Base-by-base conservation (phyloP, 371 early-diverging fungal genomes). In the Syncephalis plumigaleata region DNA sequence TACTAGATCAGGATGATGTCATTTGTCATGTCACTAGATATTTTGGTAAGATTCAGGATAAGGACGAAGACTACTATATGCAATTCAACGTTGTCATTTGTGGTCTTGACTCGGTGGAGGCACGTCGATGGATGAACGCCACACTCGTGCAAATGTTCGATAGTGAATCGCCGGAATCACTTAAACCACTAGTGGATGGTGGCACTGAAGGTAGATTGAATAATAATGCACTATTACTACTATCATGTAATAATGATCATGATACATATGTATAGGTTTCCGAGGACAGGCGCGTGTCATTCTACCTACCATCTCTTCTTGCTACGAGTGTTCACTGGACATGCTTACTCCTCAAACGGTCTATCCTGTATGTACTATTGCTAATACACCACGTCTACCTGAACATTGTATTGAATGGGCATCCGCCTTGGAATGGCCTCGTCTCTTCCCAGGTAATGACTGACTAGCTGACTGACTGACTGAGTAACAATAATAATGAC, bases 111-210 rank as follows among this genome's bases (percentile, higher is more conserved):
- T 86, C 86, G 1, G 81, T 96, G 5, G 93, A 91, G 53, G 94
- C 97, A 1, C 73, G 97, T 24, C 75, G 94, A 43, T 96, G 97
- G 97, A 90, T 94, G 36, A 96, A 93, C 57, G 87, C 90, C 3
- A 87, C 81, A 20, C 46, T 92, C 17, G 64, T 84, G 16, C 68
- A 71, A 5, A 76, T 92, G 73, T 74, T 68, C 5, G 85, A 86
- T 36, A 66, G 65, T 17, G 82, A 81, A 3, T 67, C 73, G 47
- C 72, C 77, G 0, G 68, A 68, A 15, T 68, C 75, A 2, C 58
- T 86, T 50, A 94, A 79, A 53, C 88, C 89, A 8, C 66, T 95
- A 42, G 80, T 96, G 48, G 97, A 96, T 50, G 97, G 97, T 5
- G 97, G 97, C 9, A 94, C 93, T 1, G 97, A 96, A 67, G 95